phyloP scores from a whole-genome alignment of 257 asterid genomes.

The Ajuga chamaepitys region DNA sequence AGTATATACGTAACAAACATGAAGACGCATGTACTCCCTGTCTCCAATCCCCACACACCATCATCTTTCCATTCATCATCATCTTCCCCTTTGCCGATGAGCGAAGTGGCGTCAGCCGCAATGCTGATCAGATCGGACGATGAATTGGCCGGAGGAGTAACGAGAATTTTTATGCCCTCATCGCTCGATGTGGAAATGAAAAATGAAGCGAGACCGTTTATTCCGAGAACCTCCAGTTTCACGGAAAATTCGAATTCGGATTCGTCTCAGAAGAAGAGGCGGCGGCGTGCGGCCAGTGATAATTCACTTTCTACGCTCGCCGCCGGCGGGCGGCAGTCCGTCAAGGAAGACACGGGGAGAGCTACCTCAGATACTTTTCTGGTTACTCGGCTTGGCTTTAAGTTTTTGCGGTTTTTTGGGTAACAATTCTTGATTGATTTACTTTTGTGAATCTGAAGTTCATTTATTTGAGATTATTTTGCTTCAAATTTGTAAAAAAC shows the following conservation, averaged over 20 bases:
- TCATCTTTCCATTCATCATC: conserved; percentile 25
- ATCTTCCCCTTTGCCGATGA: conserved; percentile 22
- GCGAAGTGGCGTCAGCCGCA: conserved; percentile 22
- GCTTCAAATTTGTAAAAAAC: background rate
- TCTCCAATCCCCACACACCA: conserved; percentile 34
- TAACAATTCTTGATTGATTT: conserved; percentile 18
- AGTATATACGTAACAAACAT: conserved; percentile 20
- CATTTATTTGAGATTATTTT: background rate
- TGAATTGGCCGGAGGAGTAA: conserved; percentile 21
- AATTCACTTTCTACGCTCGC: conserved; percentile 31
- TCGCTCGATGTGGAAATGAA: conserved; percentile 34
- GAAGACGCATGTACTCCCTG: conserved; percentile 42
- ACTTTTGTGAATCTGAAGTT: background rate
- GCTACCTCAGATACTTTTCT: conserved; percentile 53
- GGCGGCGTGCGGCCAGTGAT: conserved; percentile 65
- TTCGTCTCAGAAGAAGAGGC: conserved; percentile 40
- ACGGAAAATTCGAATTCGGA: conserved; percentile 24
- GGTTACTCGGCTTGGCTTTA: conserved; percentile 50
- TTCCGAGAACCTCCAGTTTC: conserved; percentile 52
- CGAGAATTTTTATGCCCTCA: conserved; percentile 41
- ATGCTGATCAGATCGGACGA: conserved; percentile 50
- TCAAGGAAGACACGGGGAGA: conserved; percentile 34
- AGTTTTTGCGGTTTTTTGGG: conserved; percentile 71
- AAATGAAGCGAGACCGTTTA: conserved; percentile 50
- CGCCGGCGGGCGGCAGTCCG: conserved; percentile 24